phyloP scores from a whole-genome alignment of 2,329 filamentous ascomycete species.

The Fusarium xyrophilum region DNA sequence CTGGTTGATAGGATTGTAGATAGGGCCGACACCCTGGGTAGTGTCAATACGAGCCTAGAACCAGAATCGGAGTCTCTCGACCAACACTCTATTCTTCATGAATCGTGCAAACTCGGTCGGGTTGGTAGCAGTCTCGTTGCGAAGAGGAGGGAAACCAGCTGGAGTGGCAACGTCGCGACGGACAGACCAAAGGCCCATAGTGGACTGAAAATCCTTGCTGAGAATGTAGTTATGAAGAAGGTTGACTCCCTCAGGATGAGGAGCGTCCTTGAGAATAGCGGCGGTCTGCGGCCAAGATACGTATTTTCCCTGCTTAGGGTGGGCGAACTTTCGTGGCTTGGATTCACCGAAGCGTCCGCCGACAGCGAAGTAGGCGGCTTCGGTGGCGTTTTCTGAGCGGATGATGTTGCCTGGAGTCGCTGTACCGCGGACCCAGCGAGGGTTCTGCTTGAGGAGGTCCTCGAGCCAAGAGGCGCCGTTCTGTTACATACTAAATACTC shows the following conservation, averaged over 20 bases:
- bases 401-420: constrained; percentile 51
- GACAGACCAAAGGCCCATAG: constrained; percentile 9
- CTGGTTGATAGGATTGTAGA: not conserved
- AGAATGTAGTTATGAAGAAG: constrained; percentile 19
- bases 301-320: constrained; percentile 50
- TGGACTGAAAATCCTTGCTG: constrained; percentile 1
- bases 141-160: not conserved
- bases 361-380: constrained; percentile 48
- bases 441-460: constrained; percentile 55
- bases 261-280: constrained; percentile 48
- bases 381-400: constrained; percentile 37
- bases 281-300: constrained; percentile 57
- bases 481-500: constrained; percentile 47
- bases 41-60: constrained; percentile 18
- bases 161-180: constrained; percentile 4
- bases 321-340: constrained; percentile 35
- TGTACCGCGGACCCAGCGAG: constrained; percentile 60
- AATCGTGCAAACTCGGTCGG: constrained; percentile 10
- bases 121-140: constrained; percentile 15
- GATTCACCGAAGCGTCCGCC: not conserved
- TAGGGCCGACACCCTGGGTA: not conserved
- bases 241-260: constrained; percentile 25
- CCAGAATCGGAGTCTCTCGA: constrained; percentile 22
- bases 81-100: constrained; percentile 3
- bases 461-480: constrained; percentile 58